Evolutionary conservation across 345 rosid species (phyloP).

Genomic region (Eucalyptus curtisii): DNA sequence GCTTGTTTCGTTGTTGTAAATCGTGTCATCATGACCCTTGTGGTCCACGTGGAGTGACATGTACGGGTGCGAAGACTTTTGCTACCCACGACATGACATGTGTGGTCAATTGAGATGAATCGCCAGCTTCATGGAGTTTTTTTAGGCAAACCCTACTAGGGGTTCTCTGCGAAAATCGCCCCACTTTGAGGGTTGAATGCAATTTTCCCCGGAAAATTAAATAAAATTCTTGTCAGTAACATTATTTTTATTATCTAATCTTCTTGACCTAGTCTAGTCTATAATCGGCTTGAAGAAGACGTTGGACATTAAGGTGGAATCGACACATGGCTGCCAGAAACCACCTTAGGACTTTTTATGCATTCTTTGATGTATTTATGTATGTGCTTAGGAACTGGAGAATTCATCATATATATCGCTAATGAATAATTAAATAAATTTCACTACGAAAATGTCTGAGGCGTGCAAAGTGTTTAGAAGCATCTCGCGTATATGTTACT

Average conservation of each 20-base stretch:
- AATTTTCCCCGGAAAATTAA: background rate
- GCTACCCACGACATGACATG: background rate
- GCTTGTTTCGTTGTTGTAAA: background rate
- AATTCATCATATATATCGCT: background rate
- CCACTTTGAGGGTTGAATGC: background rate
- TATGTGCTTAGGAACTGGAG: background rate
- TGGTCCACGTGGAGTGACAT: background rate
- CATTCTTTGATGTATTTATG: background rate
- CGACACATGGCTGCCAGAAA: background rate
- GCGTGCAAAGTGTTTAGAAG: background rate
- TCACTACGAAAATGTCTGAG: rapidly evolving
- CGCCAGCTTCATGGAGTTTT: background rate
- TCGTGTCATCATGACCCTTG: background rate
- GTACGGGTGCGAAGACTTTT: no score
- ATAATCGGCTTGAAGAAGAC: background rate
- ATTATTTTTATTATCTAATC: background rate
- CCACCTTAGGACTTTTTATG: background rate
- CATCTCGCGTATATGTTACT: background rate
- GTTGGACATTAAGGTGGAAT: background rate
- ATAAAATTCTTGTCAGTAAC: background rate
- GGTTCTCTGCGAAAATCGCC: background rate
- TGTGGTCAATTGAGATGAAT: background rate
- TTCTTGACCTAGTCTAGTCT: background rate
- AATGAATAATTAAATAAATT: background rate
- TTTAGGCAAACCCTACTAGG: background rate